Evolutionary conservation across 164 flowering plant genomes (phyloP).

Genomic region (Brasenia schreberi): DNA sequence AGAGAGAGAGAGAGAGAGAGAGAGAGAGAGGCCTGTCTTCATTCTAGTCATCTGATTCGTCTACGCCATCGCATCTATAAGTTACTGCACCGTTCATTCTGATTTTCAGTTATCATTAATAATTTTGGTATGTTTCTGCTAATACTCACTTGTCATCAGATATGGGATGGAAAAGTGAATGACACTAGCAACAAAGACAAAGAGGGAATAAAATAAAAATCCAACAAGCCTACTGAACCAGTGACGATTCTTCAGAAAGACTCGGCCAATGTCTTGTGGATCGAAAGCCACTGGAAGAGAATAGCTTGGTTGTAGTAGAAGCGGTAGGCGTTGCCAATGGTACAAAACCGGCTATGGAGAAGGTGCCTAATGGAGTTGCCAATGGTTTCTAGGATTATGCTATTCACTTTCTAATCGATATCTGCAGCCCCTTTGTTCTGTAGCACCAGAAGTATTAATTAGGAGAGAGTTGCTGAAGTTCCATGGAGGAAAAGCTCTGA

Average conservation of each 20-base stretch:
- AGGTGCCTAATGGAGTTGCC: slow-evolving; percentile 22
- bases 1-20: too few relatives aligned
- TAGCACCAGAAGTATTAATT: neutral
- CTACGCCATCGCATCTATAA: too few relatives aligned
- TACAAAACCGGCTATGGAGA: slow-evolving; percentile 23
- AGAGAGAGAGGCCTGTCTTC: too few relatives aligned
- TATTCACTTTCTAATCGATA: too few relatives aligned
- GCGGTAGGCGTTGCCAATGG: slow-evolving; percentile 24
- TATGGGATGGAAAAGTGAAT: slow-evolving; percentile 34
- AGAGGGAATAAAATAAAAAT: slow-evolving; percentile 18
- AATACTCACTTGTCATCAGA: neutral
- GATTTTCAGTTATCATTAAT: too few relatives aligned
- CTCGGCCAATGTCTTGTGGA: slow-evolving; percentile 19
- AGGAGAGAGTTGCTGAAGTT: too few relatives aligned
- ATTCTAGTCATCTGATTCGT: too few relatives aligned
- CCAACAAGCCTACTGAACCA: slow-evolving; percentile 23
- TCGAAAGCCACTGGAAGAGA: slow-evolving; percentile 16
- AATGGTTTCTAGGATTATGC: slow-evolving; percentile 5
- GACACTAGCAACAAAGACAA: slow-evolving; percentile 22
- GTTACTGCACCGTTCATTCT: too few relatives aligned
- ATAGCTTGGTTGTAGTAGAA: slow-evolving; percentile 17
- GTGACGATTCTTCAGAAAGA: slow-evolving; percentile 18
- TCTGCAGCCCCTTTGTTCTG: neutral
- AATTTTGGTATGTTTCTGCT: neutral
- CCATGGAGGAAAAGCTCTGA: neutral